Base-by-base conservation (phyloP, 192 early-diverging fungal species). In the Globomyces pollinis-pini region DNA sequence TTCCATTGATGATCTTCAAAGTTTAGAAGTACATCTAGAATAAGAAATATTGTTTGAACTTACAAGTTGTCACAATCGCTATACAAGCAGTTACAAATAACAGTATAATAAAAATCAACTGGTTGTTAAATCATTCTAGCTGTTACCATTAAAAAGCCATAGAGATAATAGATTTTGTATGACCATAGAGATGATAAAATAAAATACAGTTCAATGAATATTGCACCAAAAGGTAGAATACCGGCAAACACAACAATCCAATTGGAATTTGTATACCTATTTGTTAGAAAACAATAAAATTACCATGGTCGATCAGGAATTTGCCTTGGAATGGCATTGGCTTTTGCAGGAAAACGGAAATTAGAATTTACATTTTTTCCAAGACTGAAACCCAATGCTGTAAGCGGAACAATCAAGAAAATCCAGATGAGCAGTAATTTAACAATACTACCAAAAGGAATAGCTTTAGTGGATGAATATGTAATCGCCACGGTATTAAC, bases 121-220 rank as follows among this genome's bases (percentile, higher is more conserved):
- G 31, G 3, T 54, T 54, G 31, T 5, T 8, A 11, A 16, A 55
- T 66, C 23, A 59, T n/a, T n/a, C n/a, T n/a, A n/a, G n/a, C n/a
- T n/a, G n/a, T n/a, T n/a, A 77, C 71, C 75, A 93, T 82, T 63
- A 93, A 67, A 75, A 96, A 93, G 0, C 93, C 91, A 81, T 91
- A 92, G 53, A 93, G 84, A 63, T 94, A 93, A 74, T 94, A 98
- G 21, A 91, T 84, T 63, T 86, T 85, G 78, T 89, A 86, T n/a
- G 57, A 47, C 91, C 91, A 94, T 42, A 96, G 91, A 39, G 85
- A 88, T 71, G 89, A 88, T 77, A 96, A 88, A 56, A 98, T 88
- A 72, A 92, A 98, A 74, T 94, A 95, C 41, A 96, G 77, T 79
- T 98, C 94, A 61, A 96, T 91, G 60, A 96, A 98, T 47, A 96